Base-by-base conservation (phyloP, 1,284 basidiomycete genomes). In the Naganishia sp. region DNA sequence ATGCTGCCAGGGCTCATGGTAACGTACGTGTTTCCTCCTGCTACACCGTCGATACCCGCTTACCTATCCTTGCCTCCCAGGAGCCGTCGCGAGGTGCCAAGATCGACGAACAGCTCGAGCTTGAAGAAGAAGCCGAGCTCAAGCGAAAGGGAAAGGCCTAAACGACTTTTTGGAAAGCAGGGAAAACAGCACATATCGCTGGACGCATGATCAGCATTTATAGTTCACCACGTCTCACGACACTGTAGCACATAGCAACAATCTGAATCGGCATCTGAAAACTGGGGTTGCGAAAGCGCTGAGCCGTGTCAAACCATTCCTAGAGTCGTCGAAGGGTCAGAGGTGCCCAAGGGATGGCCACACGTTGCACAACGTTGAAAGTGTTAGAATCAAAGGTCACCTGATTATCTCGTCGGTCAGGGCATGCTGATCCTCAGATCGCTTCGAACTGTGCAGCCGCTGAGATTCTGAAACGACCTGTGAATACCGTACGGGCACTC, bases 41-140 rank as follows among this genome's bases (percentile, higher is more conserved):
- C 1, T 28, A n/a, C 28, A 3, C 2, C 25, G 31, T n/a, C 17
- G 15, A 15, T 23, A 21, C 2, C 25, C 17, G 54, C 46, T 56
- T 15, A 51, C 60, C 21, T n/a, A 6, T 15, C 11, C 18, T 28
- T 23, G 17, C 18, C 23, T 42, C 39, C 1, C 84, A 88, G 74
- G 80, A 86, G 71, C 87, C 87, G 0, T 84, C 83, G 0, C 79
- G 82, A 46, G 86, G 87, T 1, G 86, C 86, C 5, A 79, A 84
- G 77, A 83, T 87, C 50, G 87, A 88, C 72, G 83, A 84, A 17
- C 79, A 86, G 73, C 78, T 88, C 54, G 79, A 84, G 76, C 69
- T 69, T 2, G 84, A 85, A 65, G 85, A 87, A 42, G 80, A 83
- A 68, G 82, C 82, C 69, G 69, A 78, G 58, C 71, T 86, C 63